A percentile compares a stretch with the other conserved stretches of the same genome.
Evolutionary conservation across 2,329 filamentous ascomycete species (phyloP).

Genomic region (Venturia asperata): DNA sequence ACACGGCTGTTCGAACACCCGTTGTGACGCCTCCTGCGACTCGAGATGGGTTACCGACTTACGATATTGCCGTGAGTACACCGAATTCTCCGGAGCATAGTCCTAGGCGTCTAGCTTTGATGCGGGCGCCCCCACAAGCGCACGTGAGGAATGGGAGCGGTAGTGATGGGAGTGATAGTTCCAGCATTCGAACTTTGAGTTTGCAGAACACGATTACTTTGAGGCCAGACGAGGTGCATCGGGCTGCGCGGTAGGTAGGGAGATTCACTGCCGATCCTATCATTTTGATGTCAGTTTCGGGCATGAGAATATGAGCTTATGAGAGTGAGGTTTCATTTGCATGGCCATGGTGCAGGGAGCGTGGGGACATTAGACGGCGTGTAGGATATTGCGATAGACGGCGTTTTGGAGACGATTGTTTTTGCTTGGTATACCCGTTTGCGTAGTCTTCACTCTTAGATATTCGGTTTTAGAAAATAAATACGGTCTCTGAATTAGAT

Average conservation of each 20-base stretch:
- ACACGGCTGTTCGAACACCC: conserved; percentile 39
- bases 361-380: not conserved
- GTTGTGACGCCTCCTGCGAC: conserved; percentile 16
- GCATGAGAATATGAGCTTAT: not conserved
- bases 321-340: not conserved
- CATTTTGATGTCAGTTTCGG: not conserved
- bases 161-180: conserved; percentile 1
- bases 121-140: not conserved
- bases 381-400: not conserved
- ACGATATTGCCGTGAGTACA: conserved; percentile 17
- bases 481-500: not conserved
- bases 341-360: not conserved
- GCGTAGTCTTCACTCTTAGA: conserved; percentile 4
- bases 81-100: conserved; percentile 10
- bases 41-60: conserved; percentile 6
- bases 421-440: conserved; percentile 8
- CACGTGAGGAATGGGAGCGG: conserved; percentile 7
- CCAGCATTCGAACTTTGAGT: conserved; percentile 1
- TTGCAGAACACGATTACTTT: conserved; percentile 2
- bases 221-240: not conserved
- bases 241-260: not conserved
- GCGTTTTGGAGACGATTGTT: not conserved
- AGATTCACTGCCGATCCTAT: not conserved
- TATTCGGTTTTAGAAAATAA: not conserved
- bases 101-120: not conserved